Evolutionary conservation across 202 grass and related monocot genomes (phyloP).

Genomic region (Cymbopogon flexuosus): DNA sequence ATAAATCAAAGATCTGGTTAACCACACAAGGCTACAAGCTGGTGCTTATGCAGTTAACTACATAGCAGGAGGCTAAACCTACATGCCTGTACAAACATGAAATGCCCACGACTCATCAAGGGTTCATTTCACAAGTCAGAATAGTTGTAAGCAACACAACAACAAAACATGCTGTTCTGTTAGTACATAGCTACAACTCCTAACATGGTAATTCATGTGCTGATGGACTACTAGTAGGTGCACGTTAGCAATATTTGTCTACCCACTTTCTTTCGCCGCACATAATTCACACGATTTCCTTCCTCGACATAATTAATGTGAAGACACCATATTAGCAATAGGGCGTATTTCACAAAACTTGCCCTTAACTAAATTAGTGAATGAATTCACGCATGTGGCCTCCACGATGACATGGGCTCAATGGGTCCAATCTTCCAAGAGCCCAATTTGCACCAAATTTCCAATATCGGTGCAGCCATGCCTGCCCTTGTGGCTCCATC

Average conservation of each 20-base stretch:
- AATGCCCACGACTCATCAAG: not conserved
- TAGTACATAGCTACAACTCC: conserved; percentile 25
- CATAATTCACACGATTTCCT: conserved; percentile 16
- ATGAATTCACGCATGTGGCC: conserved; percentile 32
- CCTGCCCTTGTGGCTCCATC: conserved; percentile 9
- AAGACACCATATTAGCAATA: conserved; percentile 28
- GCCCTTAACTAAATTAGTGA: conserved; percentile 38
- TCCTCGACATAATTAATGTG: conserved; percentile 26
- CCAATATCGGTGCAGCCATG: not conserved
- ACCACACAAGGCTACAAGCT: not conserved
- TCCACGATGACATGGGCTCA: conserved; percentile 10
- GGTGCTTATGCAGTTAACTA: not conserved
- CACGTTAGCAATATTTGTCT: conserved; percentile 10
- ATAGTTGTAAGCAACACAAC: not conserved
- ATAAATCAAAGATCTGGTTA: not conserved
- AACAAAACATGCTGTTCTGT: not conserved
- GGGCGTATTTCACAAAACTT: conserved; percentile 43
- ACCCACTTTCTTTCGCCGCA: not conserved
- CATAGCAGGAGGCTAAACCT: not conserved
- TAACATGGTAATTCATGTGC: conserved; percentile 32
- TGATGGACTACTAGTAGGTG: not conserved
- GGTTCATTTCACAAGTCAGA: not conserved
- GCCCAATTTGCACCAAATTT: conserved; percentile 11
- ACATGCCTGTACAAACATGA: conserved; percentile 29
- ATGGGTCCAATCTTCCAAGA: conserved; percentile 20